Base-by-base conservation (phyloP, 352 stramenopile species). In the Thraustochytrium striatum region DNA sequence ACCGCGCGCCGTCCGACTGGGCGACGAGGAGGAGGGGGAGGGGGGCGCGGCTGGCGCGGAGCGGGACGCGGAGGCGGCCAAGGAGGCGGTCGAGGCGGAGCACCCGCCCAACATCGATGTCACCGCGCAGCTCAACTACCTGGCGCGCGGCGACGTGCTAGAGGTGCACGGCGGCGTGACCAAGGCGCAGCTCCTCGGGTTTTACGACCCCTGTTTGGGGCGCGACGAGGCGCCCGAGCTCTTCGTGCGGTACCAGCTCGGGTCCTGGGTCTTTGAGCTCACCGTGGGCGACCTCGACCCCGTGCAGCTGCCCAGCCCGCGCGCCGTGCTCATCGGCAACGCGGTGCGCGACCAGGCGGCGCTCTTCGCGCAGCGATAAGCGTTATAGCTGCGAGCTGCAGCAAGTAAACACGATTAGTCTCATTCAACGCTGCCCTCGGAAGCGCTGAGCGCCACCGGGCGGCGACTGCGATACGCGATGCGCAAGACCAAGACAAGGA, bases 61-160 rank as follows among this genome's bases (percentile, higher is more conserved):
- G 8, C 13, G 5, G 39, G 39, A 5, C 39, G 5, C 5, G 5
- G 39, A 47, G 5, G 58, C 36, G n/a, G 59, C 59, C 2, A 38
- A 70, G 38, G 59, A 70, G 41, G 65, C 44, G 11, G 65, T 62
- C 43, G 58, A 75, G 28, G 65, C 43, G 11, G 65, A 75, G 21
- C 65, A 75, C 30, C 65, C 65, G 16, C 44, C 65, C 39, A 75
- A 75, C 52, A 75, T 75, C 2, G 65, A 75, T 30, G 65, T 75
- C 28, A 75, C 65, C 7, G 11, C 21, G 41, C 65, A 75, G 43
- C 65, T 75, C 28, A 75, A 61, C 65, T 75, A 62, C 30, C 68
- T 75, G 13, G n/a, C 19, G 41, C 25, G 36, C 21, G 65, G 52
- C 3, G 61, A 39, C 35, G 13, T 32, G 28, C 47, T 75, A 3